phyloP scores from a whole-genome alignment of 2,329 filamentous ascomycete genomes.

The Torrubiellomyces zombiae region DNA sequence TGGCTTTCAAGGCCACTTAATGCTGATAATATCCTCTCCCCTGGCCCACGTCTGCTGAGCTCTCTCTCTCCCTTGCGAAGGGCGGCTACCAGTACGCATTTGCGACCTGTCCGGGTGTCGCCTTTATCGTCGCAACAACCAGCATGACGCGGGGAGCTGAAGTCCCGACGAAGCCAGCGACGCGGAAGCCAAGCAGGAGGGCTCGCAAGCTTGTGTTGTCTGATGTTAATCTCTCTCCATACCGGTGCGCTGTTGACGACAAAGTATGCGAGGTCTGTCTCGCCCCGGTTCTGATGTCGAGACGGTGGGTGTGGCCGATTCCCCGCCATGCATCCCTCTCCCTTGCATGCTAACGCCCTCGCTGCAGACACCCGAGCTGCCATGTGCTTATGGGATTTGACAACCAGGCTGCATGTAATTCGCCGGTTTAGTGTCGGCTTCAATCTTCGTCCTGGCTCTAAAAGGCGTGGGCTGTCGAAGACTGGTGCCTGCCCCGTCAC shows the following conservation, averaged over 20 bases:
- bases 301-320: slow-evolving; percentile 9
- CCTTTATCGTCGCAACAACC: slow-evolving; percentile 3
- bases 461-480: slow-evolving; percentile 4
- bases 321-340: slow-evolving; percentile 12
- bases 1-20: slow-evolving; percentile 4
- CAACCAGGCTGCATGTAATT: slow-evolving; percentile 12
- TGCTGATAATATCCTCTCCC: slow-evolving; percentile 2
- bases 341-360: slow-evolving; percentile 21
- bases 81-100: slow-evolving; percentile 1
- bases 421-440: slow-evolving; percentile 8
- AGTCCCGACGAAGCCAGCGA: slow-evolving; percentile 12
- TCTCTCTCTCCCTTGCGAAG: slow-evolving; percentile 6
- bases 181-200: slow-evolving; percentile 10
- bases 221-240: slow-evolving; percentile 26
- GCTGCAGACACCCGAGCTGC: slow-evolving; percentile 16
- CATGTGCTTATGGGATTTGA: slow-evolving; percentile 16
- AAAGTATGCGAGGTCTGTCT: slow-evolving; percentile 2
- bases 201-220: slow-evolving; percentile 14
- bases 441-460: slow-evolving; percentile 11
- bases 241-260: slow-evolving; percentile 10
- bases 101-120: background rate
- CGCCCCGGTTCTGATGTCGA: slow-evolving; percentile 1
- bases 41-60: slow-evolving; percentile 3
- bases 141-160: slow-evolving; percentile 4
- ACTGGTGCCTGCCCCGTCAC: slow-evolving; percentile 2